phyloP scores from a whole-genome alignment of 139 green algal genomes.

The Chlamydomonas schloesseri region DNA sequence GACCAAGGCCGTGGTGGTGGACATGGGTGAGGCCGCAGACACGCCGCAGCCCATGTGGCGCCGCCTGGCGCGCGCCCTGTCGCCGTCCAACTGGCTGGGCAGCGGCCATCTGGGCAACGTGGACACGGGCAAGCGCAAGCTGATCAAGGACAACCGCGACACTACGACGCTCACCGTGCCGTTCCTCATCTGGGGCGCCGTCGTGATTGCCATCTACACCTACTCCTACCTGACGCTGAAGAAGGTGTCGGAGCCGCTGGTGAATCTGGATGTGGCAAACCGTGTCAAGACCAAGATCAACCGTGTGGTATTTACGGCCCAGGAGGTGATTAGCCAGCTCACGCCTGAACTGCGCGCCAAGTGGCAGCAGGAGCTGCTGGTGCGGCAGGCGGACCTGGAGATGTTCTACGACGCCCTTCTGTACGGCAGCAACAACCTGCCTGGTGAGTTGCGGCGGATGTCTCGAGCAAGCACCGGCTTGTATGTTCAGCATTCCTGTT shows the following conservation, averaged over 20 bases:
- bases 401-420: constrained; percentile 47
- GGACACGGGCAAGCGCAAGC: constrained; percentile 49
- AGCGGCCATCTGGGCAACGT: not conserved
- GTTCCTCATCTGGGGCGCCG: constrained; percentile 46
- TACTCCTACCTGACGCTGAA: constrained; percentile 47
- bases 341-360: not conserved
- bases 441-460: not conserved
- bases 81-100: not conserved
- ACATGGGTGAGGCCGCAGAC: constrained; percentile 19
- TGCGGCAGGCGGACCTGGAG: constrained; percentile 34
- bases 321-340: constrained; percentile 46
- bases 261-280: constrained; percentile 48
- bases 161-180: constrained; percentile 42
- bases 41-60: constrained; percentile 34
- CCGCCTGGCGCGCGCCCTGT: constrained; percentile 4
- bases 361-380: constrained; percentile 30
- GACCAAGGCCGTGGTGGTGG: constrained; percentile 39
- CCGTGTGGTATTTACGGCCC: constrained; percentile 25
- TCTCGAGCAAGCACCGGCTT: too few species aligned
- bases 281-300: constrained; percentile 49
- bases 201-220: constrained; percentile 55
- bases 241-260: constrained; percentile 34
- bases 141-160: constrained; percentile 46
- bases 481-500: too few species aligned
- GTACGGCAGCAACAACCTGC: constrained; percentile 49